A percentile compares a stretch with the other conserved stretches of the same genome.
phyloP scores from a whole-genome alignment of 495 filamentous ascomycete genomes.

The Penicillium arizonense region DNA sequence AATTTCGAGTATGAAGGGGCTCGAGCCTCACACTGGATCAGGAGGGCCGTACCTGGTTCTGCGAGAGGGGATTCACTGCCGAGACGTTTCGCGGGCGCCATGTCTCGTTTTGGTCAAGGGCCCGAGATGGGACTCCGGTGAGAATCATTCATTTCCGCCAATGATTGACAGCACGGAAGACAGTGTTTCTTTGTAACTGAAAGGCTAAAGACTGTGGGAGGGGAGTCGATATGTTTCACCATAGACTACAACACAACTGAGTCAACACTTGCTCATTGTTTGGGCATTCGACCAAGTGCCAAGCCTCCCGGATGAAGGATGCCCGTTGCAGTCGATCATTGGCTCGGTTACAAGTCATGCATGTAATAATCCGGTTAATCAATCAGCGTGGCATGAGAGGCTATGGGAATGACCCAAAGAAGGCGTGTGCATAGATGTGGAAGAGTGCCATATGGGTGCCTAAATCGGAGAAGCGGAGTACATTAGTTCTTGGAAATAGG shows the following conservation, averaged over 20 bases:
- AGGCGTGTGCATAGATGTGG: neutral
- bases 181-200: no score
- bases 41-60: constrained; percentile 9
- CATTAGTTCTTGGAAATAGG: neutral
- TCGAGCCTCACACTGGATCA: constrained; percentile 4
- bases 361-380: neutral
- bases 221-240: no score
- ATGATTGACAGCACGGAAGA: no score
- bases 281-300: neutral
- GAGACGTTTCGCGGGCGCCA: constrained; percentile 14
- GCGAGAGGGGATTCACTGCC: constrained; percentile 7
- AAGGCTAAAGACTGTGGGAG: no score
- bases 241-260: neutral
- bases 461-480: neutral
- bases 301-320: neutral
- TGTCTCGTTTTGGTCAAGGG: constrained; percentile 20
- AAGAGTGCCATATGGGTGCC: neutral
- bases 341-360: neutral
- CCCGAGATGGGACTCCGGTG: constrained; percentile 12
- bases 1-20: neutral
- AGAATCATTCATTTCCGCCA: neutral
- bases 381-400: neutral
- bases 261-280: no score
- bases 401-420: neutral
- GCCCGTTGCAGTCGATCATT: neutral